Conservation (phyloP, 306 rosid species). For the Boehmeria nivea region DNA sequence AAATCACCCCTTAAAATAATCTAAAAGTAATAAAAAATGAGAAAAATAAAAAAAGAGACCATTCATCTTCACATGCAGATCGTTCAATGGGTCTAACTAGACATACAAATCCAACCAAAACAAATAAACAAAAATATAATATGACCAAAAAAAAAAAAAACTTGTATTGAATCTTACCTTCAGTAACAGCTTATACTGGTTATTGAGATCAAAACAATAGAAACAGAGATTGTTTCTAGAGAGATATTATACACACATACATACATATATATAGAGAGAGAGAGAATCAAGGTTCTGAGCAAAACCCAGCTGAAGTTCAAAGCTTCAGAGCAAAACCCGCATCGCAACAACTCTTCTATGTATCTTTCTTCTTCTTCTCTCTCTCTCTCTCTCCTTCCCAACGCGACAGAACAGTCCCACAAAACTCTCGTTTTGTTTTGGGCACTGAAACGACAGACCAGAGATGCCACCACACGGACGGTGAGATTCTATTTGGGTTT, state of each 20-base stretch:
- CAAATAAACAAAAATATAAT: neutral
- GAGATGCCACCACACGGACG: conserved; percentile 8
- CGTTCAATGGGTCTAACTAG: no score
- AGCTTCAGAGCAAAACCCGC: conserved; percentile 19
- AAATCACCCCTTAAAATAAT: neutral
- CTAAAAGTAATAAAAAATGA: neutral
- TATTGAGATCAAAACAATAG: neutral
- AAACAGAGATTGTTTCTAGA: no score
- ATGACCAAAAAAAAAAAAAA: neutral
- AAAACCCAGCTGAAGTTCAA: conserved; percentile 13
- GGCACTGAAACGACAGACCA: neutral
- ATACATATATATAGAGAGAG: neutral
- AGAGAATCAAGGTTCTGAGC: conserved; percentile 20
- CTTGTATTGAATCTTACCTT: neutral
- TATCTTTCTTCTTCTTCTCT: neutral
- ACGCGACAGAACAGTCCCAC: conserved; percentile 9
- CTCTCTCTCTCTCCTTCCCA: neutral
- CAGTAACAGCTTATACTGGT: neutral
- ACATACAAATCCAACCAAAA: neutral
- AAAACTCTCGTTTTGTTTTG: neutral
- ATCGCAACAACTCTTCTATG: conserved; percentile 10
- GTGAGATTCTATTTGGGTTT: conserved; percentile 12
- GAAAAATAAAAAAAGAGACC: neutral
- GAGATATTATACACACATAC: neutral
- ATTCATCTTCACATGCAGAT: conserved; percentile 21